A percentile compares a stretch with the other conserved stretches of the same genome.
Conservation (phyloP, 2,329 filamentous ascomycete species). For the Cladosporium velox region DNA sequence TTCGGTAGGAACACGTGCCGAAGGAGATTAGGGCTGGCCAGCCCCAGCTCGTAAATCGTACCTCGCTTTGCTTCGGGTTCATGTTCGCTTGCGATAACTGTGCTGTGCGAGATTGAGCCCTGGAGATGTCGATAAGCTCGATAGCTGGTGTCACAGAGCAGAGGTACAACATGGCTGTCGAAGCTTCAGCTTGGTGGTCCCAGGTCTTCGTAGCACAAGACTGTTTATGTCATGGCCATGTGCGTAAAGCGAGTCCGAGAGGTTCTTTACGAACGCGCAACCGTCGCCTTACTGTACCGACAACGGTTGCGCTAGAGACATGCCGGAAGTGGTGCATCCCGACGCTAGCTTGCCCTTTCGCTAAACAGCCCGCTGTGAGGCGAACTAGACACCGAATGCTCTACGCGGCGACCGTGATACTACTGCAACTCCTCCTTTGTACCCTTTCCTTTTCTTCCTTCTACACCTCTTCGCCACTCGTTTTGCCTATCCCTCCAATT, state of each 20-base stretch:
- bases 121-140: too few relatives aligned
- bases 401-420: constrained; percentile 2
- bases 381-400: constrained; percentile 13
- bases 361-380: constrained; percentile 8
- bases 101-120: background rate
- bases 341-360: constrained; percentile 12
- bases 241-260: constrained; percentile 6
- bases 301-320: constrained; percentile 5
- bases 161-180: background rate
- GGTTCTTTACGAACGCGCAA: background rate
- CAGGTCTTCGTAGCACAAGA: background rate
- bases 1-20: constrained; percentile 11
- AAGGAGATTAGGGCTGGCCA: constrained; percentile 1
- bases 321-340: background rate
- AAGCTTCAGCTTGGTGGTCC: background rate
- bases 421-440: background rate
- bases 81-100: background rate
- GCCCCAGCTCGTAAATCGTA: constrained; percentile 6
- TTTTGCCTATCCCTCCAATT: background rate
- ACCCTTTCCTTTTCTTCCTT: background rate
- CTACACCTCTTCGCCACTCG: background rate
- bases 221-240: background rate
- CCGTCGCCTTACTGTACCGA: background rate
- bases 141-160: background rate
- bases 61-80: background rate